phyloP scores from a whole-genome alignment of 805 yeast genomes.

The Naumovozyma dairenensis region DNA sequence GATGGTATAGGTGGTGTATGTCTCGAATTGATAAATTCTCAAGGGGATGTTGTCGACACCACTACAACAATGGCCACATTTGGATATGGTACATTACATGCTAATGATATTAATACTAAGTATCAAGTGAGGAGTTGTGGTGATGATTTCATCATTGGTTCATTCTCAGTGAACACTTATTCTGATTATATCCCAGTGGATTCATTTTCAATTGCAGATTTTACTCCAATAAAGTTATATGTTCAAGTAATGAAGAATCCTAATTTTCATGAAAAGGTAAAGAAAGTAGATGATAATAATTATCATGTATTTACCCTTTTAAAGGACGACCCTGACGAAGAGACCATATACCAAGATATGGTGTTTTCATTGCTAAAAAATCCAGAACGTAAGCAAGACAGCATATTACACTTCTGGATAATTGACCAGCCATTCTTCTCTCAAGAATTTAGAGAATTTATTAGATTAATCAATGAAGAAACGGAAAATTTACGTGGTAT shows the following conservation, averaged over 20 bases:
- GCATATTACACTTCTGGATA: conserved; percentile 67
- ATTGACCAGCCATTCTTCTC: conserved; percentile 55
- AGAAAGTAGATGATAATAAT: not conserved
- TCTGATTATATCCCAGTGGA: conserved; percentile 16
- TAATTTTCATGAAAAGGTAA: not conserved
- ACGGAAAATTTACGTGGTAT: too few relatives aligned
- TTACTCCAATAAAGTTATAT: conserved; percentile 14
- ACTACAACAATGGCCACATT: conserved; percentile 68
- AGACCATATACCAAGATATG: conserved; percentile 11
- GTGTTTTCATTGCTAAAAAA: conserved; percentile 6
- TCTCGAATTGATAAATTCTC: conserved; percentile 32
- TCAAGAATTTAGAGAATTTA: conserved; percentile 38
- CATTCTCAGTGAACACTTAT: conserved; percentile 17
- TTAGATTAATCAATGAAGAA: conserved; percentile 20
- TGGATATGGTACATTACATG: conserved; percentile 68
- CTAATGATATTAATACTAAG: conserved; percentile 5
- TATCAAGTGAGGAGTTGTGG: conserved; percentile 15
- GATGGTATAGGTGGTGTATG: conserved; percentile 41
- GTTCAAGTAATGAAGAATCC: conserved; percentile 11
- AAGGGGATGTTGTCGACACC: conserved; percentile 31
- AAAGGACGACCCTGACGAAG: conserved; percentile 8
- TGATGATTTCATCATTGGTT: conserved; percentile 13
- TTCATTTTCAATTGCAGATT: conserved; percentile 8
- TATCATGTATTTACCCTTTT: conserved; percentile 19
- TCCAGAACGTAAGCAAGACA: not conserved